Conservation (phyloP, 2,329 filamentous ascomycete genomes). For the Rhynchosporium graminicola region DNA sequence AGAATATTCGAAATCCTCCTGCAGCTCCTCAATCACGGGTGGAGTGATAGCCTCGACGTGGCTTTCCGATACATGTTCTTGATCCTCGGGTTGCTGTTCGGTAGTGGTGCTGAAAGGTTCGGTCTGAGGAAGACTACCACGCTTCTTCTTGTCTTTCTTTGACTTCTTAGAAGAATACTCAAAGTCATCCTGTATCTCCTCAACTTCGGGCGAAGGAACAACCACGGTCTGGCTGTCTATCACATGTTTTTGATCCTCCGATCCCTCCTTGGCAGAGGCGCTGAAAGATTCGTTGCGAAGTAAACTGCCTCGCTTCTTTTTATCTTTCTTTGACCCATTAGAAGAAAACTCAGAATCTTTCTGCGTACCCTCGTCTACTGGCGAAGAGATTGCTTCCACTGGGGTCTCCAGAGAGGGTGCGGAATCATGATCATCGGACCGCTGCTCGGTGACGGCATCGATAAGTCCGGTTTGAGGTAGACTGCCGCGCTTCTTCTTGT, state of each 20-base stretch:
- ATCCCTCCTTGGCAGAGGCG: too few relatives aligned
- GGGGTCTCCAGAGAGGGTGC: too few relatives aligned
- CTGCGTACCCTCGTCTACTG: background rate
- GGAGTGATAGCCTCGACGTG: background rate
- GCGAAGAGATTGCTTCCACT: background rate
- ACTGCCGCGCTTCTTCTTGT: conserved; percentile 18
- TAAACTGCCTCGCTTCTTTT: too few relatives aligned
- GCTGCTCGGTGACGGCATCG: background rate
- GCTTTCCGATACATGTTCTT: too few relatives aligned
- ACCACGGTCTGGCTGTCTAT: too few relatives aligned
- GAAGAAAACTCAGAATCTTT: background rate
- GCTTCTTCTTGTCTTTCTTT: conserved; percentile 23
- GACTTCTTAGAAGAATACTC: conserved; percentile 16
- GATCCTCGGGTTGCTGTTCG: background rate
- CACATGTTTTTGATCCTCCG: too few relatives aligned
- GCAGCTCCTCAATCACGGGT: background rate
- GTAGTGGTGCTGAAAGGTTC: conserved; percentile 1
- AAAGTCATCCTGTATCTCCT: too few relatives aligned
- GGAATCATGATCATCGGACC: background rate
- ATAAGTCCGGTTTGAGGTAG: conserved; percentile 11
- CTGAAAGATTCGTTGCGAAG: too few relatives aligned
- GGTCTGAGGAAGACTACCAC: conserved; percentile 7
- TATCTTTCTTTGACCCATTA: too few relatives aligned
- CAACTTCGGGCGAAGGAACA: too few relatives aligned
- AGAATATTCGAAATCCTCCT: background rate